Evolutionary conservation across 495 filamentous ascomycete species (phyloP).

Genomic region (Aspergillus conjunctus): DNA sequence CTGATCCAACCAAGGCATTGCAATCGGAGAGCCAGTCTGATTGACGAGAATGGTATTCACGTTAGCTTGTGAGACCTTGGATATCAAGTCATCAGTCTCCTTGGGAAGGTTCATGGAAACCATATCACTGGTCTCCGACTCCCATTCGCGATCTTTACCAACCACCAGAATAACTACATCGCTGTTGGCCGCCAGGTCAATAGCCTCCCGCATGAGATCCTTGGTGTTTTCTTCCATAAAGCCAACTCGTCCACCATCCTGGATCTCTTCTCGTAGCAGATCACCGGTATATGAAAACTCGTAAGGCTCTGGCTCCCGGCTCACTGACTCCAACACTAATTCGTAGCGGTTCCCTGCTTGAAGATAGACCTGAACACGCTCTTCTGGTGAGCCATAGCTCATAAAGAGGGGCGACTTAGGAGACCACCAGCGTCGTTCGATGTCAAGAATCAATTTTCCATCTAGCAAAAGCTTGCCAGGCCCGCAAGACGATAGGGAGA

Average conservation of each 20-base stretch:
- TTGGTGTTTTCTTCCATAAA: background rate
- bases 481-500: background rate
- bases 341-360: conserved; percentile 3
- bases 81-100: conserved; percentile 2
- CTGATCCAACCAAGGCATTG: conserved; percentile 70
- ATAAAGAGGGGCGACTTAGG: background rate
- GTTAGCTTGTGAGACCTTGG: background rate
- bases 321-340: background rate
- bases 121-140: conserved; percentile 10
- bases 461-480: background rate
- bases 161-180: conserved; percentile 10
- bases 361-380: background rate
- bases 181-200: background rate
- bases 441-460: conserved; percentile 5
- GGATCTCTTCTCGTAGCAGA: background rate
- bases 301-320: background rate
- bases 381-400: conserved; percentile 1
- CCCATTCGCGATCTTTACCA: conserved; percentile 14
- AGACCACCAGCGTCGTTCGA: background rate
- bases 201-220: conserved; percentile 4
- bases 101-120: conserved; percentile 11
- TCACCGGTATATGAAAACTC: background rate
- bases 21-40: conserved; percentile 37
- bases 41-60: conserved; percentile 6
- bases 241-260: background rate